Evolutionary conservation across 2,329 filamentous ascomycete genomes (phyloP).

Genomic region (Botrytis pseudocinerea): DNA sequence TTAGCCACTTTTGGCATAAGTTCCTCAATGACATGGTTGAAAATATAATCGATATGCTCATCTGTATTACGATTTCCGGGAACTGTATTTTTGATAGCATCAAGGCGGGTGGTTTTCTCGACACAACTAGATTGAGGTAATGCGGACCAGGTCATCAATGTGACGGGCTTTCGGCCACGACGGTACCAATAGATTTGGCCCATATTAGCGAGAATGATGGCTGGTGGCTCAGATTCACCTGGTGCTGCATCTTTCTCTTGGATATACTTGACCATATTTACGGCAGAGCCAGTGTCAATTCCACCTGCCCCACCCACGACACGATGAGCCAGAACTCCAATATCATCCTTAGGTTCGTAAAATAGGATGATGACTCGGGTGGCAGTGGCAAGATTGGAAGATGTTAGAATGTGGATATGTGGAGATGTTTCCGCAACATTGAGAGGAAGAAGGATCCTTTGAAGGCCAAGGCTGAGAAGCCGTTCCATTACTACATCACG

Average conservation of each 20-base stretch:
- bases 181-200: constrained; percentile 79
- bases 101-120: constrained; percentile 54
- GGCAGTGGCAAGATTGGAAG: constrained; percentile 54
- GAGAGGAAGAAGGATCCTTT: constrained; percentile 62
- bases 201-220: constrained; percentile 73
- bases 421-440: constrained; percentile 50
- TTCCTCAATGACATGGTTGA: constrained; percentile 60
- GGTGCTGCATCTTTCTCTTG: constrained; percentile 29
- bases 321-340: constrained; percentile 74
- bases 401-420: constrained; percentile 69
- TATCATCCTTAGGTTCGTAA: constrained; percentile 69
- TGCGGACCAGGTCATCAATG: constrained; percentile 54
- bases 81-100: constrained; percentile 60
- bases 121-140: constrained; percentile 64
- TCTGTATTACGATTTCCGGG: constrained; percentile 55
- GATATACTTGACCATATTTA: constrained; percentile 60
- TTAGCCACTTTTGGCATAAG: constrained; percentile 52
- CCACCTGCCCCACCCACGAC: constrained; percentile 63
- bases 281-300: constrained; percentile 67
- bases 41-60: constrained; percentile 67
- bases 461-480: constrained; percentile 60
- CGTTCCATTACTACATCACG: constrained; percentile 61
- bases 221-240: constrained; percentile 46
- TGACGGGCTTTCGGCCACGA: constrained; percentile 60
- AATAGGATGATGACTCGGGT: constrained; percentile 72